Evolutionary conservation across 73 alveolate species (phyloP).

Genomic region (Uronychia setigera): DNA sequence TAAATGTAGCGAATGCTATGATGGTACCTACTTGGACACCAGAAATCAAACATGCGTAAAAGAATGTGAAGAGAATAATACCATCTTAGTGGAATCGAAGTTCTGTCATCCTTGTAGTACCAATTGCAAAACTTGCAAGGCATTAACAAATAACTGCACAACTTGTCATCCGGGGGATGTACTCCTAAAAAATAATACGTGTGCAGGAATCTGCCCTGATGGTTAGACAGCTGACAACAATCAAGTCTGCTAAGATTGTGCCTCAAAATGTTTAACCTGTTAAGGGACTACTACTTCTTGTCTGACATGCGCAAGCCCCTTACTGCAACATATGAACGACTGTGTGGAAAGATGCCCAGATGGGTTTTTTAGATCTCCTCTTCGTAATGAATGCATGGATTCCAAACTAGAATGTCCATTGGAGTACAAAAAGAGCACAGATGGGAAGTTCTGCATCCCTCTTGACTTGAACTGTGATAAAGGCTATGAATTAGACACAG

Average conservation of each 20-base stretch:
- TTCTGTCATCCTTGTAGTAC: constrained; percentile 28
- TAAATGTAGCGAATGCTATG: constrained; percentile 13
- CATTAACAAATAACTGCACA: constrained; percentile 52
- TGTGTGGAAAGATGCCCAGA: constrained; percentile 60
- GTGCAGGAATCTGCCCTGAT: constrained; percentile 32
- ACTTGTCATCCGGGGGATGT: constrained; percentile 41
- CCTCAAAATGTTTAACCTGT: constrained; percentile 46
- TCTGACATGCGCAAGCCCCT: constrained; percentile 41
- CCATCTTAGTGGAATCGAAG: constrained; percentile 3
- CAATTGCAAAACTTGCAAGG: constrained; percentile 52
- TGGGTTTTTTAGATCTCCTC: constrained; percentile 23
- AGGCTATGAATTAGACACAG: constrained; percentile 33
- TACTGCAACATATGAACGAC: constrained; percentile 23
- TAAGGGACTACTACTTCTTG: constrained; percentile 34
- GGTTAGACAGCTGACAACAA: constrained; percentile 19
- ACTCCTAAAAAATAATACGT: constrained; percentile 23
- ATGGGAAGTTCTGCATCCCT: constrained; percentile 64
- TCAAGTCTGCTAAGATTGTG: constrained; percentile 38
- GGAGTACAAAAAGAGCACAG: constrained; percentile 25
- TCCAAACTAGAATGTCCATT: constrained; percentile 57
- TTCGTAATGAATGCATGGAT: constrained; percentile 30
- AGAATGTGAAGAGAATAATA: constrained; percentile 5
- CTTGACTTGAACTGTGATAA: constrained; percentile 47
- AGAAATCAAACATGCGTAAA: constrained; percentile 4
- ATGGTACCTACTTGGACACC: constrained; percentile 24